Percentiles rank a stretch among this genome's conserved stretches.
phyloP scores from a whole-genome alignment of 345 rosid genomes.

The Schrenkiella parvula region DNA sequence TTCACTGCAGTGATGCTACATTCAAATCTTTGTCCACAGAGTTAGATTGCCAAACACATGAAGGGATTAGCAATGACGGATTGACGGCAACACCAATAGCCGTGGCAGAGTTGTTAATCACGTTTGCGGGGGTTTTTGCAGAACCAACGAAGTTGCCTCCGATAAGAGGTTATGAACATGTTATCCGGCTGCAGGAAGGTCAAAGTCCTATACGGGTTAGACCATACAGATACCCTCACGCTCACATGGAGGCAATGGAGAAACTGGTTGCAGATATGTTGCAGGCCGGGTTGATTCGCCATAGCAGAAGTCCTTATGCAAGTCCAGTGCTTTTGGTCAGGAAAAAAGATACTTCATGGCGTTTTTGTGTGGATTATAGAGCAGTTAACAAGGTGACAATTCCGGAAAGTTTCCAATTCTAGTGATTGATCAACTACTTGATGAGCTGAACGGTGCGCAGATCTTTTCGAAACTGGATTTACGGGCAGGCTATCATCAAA shows the following conservation, averaged over 20 bases:
- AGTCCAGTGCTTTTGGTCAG: background rate
- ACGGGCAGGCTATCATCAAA: background rate
- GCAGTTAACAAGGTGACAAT: background rate
- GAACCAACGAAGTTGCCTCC: background rate
- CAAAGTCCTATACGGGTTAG: background rate
- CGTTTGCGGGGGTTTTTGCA: too few species aligned
- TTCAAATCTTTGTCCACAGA: too few species aligned
- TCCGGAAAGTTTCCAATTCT: background rate
- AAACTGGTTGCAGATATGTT: background rate
- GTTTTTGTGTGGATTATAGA: background rate
- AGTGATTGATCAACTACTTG: background rate
- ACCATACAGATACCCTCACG: background rate
- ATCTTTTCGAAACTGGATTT: background rate
- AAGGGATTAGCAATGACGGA: too few species aligned
- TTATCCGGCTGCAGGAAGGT: background rate
- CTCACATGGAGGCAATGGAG: background rate
- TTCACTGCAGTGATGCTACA: background rate
- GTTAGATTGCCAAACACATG: too few species aligned
- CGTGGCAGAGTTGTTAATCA: too few species aligned
- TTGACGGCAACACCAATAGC: too few species aligned
- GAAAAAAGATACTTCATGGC: background rate
- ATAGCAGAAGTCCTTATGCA: background rate
- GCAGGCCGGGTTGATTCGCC: background rate
- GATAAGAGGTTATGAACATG: background rate
- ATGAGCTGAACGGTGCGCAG: background rate